Conservation (phyloP, 768 basidiomycete species). For the Roridomyces roridus region DNA sequence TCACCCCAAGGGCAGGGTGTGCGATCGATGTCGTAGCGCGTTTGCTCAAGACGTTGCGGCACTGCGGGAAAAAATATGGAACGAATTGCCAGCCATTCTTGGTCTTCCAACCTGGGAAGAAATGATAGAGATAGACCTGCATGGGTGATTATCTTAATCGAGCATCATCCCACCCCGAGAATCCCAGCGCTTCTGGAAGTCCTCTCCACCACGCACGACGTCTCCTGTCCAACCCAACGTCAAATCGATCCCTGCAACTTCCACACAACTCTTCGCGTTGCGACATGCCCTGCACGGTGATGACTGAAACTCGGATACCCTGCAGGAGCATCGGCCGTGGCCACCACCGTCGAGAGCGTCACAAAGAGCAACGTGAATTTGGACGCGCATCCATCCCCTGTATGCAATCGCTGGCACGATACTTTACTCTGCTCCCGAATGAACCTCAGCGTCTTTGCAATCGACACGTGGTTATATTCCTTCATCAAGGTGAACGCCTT, state of each 20-base stretch:
- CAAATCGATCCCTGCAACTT: slow-evolving; percentile 15
- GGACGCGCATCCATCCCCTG: slow-evolving; percentile 6
- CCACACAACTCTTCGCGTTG: slow-evolving; percentile 19
- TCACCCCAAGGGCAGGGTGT: slow-evolving; percentile 43
- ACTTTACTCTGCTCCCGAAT: slow-evolving; percentile 21
- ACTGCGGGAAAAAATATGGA: slow-evolving; percentile 51
- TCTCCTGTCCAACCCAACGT: slow-evolving; percentile 14
- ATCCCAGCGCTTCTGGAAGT: slow-evolving; percentile 17
- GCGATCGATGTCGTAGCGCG: slow-evolving; percentile 46
- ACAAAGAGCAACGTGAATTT: slow-evolving; percentile 18
- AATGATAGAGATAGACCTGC: slow-evolving; percentile 39
- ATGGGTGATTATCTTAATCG: slow-evolving; percentile 13
- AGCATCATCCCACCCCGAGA: slow-evolving; percentile 21
- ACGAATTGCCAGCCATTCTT: slow-evolving; percentile 49
- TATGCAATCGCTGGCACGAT: slow-evolving; percentile 12
- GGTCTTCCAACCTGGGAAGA: slow-evolving; percentile 56
- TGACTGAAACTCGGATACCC: slow-evolving; percentile 22
- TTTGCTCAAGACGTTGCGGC: slow-evolving; percentile 48
- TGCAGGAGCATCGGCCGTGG: slow-evolving; percentile 19
- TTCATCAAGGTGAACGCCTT: slow-evolving; percentile 23
- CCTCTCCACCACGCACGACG: slow-evolving; percentile 24
- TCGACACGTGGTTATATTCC: slow-evolving; percentile 16
- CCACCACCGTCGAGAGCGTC: slow-evolving; percentile 11
- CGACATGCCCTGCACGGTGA: slow-evolving; percentile 13
- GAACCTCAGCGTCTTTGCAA: slow-evolving; percentile 16